Percentiles rank a stretch among this genome's conserved stretches.
Conservation (phyloP, 2,329 filamentous ascomycete species). For the Didymella glomerata region DNA sequence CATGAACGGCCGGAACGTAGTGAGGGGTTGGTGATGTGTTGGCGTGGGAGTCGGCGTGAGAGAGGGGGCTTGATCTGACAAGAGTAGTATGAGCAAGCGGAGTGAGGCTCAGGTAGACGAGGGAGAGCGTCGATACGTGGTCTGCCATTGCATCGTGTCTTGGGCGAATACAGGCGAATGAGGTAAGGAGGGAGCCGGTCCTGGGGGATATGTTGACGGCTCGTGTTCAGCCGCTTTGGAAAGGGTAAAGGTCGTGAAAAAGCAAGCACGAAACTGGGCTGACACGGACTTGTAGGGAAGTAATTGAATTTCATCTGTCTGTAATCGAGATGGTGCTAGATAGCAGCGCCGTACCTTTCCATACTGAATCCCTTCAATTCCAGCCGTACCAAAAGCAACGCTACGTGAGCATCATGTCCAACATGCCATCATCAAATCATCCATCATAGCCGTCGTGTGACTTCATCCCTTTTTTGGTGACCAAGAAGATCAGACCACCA, state of each 20-base stretch:
- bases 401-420: slow-evolving; percentile 19
- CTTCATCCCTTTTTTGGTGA: slow-evolving; percentile 13
- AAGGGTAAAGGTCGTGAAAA: not conserved
- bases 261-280: slow-evolving; percentile 8
- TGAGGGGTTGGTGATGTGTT: slow-evolving; percentile 1
- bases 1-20: not conserved
- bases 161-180: not conserved
- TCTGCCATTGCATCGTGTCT: not conserved
- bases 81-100: not conserved
- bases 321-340: slow-evolving; percentile 18
- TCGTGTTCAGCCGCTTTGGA: not conserved
- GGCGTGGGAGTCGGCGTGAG: not conserved
- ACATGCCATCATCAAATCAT: slow-evolving; percentile 21
- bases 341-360: slow-evolving; percentile 20
- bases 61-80: not conserved
- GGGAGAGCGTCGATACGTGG: not conserved
- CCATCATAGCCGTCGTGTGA: slow-evolving; percentile 10
- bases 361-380: slow-evolving; percentile 7
- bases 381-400: slow-evolving; percentile 8
- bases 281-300: slow-evolving; percentile 1
- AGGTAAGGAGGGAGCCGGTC: not conserved
- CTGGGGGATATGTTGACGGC: not conserved
- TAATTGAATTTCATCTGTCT: slow-evolving; percentile 14
- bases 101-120: not conserved
- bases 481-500: slow-evolving; percentile 17